Evolutionary conservation across 805 yeast species (phyloP).

Genomic region (Yueomyces sp.): DNA sequence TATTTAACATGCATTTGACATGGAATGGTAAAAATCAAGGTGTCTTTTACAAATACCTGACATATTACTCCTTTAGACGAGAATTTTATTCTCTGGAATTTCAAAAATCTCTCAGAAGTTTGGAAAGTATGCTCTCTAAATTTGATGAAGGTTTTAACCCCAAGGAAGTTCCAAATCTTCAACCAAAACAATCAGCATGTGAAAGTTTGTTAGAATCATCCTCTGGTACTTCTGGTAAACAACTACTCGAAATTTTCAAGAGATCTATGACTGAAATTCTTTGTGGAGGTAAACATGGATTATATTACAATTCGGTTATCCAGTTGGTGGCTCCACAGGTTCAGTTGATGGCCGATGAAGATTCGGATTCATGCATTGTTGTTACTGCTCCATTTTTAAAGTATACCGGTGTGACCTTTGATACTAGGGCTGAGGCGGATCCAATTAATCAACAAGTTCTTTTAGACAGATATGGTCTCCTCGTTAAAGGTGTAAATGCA

Average conservation of each 20-base stretch:
- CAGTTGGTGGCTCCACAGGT: conserved; percentile 72
- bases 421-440: conserved; percentile 30
- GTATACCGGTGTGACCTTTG: conserved; percentile 52
- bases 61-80: conserved; percentile 32
- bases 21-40: conserved; percentile 70
- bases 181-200: neutral
- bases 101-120: conserved; percentile 35
- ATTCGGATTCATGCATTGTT: conserved; percentile 45
- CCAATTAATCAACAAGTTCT: conserved; percentile 33
- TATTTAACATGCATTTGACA: conserved; percentile 59
- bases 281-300: conserved; percentile 24
- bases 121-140: conserved; percentile 30
- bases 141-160: neutral
- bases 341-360: conserved; percentile 44
- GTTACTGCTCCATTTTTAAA: conserved; percentile 66
- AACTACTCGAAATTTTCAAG: conserved; percentile 28
- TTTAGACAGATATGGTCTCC: conserved; percentile 57
- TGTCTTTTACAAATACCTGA: conserved; percentile 44
- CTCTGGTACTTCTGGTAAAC: neutral
- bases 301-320: conserved; percentile 46
- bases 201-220: neutral
- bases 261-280: conserved; percentile 33
- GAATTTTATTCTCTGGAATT: conserved; percentile 32
- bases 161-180: conserved; percentile 2
- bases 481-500: conserved; percentile 58